phyloP scores from a whole-genome alignment of 1,284 basidiomycete species.

The Porodaedalea pini region DNA sequence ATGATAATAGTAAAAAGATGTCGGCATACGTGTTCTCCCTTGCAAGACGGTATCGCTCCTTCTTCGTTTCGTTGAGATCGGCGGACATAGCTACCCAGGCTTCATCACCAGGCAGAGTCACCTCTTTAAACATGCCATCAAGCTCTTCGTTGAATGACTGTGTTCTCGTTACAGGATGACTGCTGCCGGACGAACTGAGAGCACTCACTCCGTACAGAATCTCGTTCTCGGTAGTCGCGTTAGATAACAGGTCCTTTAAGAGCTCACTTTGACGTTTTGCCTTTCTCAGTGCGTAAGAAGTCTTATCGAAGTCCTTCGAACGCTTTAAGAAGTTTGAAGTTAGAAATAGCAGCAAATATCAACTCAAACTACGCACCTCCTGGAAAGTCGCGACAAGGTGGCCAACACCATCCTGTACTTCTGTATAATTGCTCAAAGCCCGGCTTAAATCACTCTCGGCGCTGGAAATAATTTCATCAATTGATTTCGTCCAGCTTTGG shows the following conservation, averaged over 20 bases:
- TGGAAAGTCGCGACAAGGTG: slow-evolving; percentile 48
- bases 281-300: slow-evolving; percentile 63
- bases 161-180: slow-evolving; percentile 16
- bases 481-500: slow-evolving; percentile 28
- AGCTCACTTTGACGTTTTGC: slow-evolving; percentile 72
- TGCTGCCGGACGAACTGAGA: not conserved
- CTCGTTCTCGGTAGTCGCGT: slow-evolving; percentile 82
- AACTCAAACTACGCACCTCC: slow-evolving; percentile 43
- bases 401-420: slow-evolving; percentile 47
- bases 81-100: slow-evolving; percentile 71
- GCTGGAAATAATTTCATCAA: slow-evolving; percentile 55
- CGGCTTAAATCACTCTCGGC: slow-evolving; percentile 53
- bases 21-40: slow-evolving; percentile 74
- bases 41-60: slow-evolving; percentile 63
- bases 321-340: slow-evolving; percentile 37
- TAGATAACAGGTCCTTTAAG: slow-evolving; percentile 68
- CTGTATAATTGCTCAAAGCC: slow-evolving; percentile 50
- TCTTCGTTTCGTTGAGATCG: slow-evolving; percentile 73
- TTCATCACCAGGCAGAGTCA: slow-evolving; percentile 71
- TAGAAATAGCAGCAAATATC: not conserved
- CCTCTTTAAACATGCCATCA: slow-evolving; percentile 82
- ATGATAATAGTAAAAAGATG: slow-evolving; percentile 1
- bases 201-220: slow-evolving; percentile 80
- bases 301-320: slow-evolving; percentile 53
- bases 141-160: slow-evolving; percentile 92